Evolutionary conservation across 2,329 filamentous ascomycete genomes (phyloP).

Genomic region (Ophiostoma perfectum): DNA sequence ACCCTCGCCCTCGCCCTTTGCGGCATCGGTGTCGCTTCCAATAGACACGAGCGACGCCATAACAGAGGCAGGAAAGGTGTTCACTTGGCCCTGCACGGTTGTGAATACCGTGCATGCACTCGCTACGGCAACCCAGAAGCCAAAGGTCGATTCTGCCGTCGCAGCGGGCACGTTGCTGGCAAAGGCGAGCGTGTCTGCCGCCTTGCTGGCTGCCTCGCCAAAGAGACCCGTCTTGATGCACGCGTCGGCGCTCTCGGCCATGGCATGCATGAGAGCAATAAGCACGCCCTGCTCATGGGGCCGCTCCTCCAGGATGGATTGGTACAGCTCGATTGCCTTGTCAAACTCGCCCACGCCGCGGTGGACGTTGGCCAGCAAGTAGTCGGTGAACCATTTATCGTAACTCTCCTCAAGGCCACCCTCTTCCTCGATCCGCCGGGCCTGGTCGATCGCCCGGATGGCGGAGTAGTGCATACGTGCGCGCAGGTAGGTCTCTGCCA

Average conservation of each 20-base stretch:
- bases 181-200: slow-evolving; percentile 61
- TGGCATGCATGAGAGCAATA: slow-evolving; percentile 80
- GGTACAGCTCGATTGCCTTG: slow-evolving; percentile 71
- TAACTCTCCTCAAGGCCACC: slow-evolving; percentile 49
- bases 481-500: slow-evolving; percentile 96
- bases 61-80: slow-evolving; percentile 55
- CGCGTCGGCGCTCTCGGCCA: slow-evolving; percentile 73
- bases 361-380: slow-evolving; percentile 93
- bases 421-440: slow-evolving; percentile 65
- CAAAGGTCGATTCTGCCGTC: slow-evolving; percentile 66
- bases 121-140: slow-evolving; percentile 88
- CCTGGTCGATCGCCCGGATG: slow-evolving; percentile 81
- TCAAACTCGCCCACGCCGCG: slow-evolving; percentile 88
- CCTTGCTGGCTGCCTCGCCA: slow-evolving; percentile 70
- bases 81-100: slow-evolving; percentile 62
- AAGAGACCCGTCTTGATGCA: slow-evolving; percentile 79
- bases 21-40: slow-evolving; percentile 26
- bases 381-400: slow-evolving; percentile 90
- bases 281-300: slow-evolving; percentile 78
- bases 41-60: slow-evolving; percentile 52
- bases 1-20: neutral
- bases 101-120: slow-evolving; percentile 85
- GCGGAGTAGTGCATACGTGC: slow-evolving; percentile 93
- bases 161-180: slow-evolving; percentile 57
- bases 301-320: slow-evolving; percentile 61